Percentiles rank a stretch among this genome's conserved stretches.
Conservation (phyloP, 805 yeast species). For the Kuraishia hungarica region DNA sequence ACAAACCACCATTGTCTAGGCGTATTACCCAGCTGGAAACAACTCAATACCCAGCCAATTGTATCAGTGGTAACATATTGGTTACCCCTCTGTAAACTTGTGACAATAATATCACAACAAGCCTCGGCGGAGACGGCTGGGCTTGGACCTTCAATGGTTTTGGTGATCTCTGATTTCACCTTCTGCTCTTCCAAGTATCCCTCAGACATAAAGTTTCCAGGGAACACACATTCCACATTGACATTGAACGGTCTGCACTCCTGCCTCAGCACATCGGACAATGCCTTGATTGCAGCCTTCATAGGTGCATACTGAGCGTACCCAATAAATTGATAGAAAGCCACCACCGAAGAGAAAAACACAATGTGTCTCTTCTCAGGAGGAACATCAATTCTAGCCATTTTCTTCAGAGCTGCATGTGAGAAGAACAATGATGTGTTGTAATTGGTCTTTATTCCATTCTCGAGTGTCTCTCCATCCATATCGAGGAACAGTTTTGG, state of each 20-base stretch:
- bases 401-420: constrained; percentile 49
- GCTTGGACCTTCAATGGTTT: constrained; percentile 78
- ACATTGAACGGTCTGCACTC: constrained; percentile 65
- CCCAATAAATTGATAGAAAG: constrained; percentile 85
- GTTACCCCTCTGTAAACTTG: constrained; percentile 51
- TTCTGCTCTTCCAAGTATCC: constrained; percentile 76
- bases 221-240: constrained; percentile 66
- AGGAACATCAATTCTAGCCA: constrained; percentile 10
- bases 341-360: constrained; percentile 67
- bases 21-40: constrained; percentile 57
- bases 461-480: constrained; percentile 44
- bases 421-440: constrained; percentile 61
- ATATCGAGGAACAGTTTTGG: constrained; percentile 75
- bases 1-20: constrained; percentile 55
- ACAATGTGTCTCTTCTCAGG: constrained; percentile 40
- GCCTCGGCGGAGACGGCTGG: constrained; percentile 54
- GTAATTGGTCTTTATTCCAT: constrained; percentile 65
- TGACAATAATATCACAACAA: constrained; percentile 56
- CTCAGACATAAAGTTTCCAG: constrained; percentile 87
- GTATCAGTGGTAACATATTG: constrained; percentile 75
- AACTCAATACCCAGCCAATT: constrained; percentile 74
- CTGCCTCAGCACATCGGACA: constrained; percentile 73
- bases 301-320: constrained; percentile 86
- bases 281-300: constrained; percentile 72
- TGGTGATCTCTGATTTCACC: constrained; percentile 82